Evolutionary conservation across 169 alveolate genomes (phyloP), one percentile per base, ranked within the genome.

Genomic region (Eimeria maxima): DNA sequence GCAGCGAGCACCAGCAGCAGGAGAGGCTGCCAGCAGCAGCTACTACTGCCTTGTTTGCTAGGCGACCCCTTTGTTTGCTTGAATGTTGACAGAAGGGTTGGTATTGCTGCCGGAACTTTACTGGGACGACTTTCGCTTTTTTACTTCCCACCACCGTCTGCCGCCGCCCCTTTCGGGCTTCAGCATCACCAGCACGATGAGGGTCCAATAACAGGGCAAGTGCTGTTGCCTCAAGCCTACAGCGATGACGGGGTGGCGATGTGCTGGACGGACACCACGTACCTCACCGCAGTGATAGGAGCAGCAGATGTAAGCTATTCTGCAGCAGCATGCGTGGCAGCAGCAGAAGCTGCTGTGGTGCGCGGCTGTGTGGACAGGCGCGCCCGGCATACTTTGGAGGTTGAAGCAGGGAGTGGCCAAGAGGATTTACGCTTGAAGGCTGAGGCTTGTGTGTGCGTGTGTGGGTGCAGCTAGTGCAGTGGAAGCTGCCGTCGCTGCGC

Each of bases 41-140:
- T 76, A 24, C 57, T 92, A 73, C 91, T 92, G 81, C 95, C 95
- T 24, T 81, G 91, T 50, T 53, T 92, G 47, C 44, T 78, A 33
- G 95, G 95, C 4, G 95, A 92, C 44, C 95, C 95, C 29, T 74
- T 92, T 14, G 90, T 78, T 44, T 73, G 95, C 60, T 57, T 92
- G 53, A 67, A 44, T 44, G 71, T 92, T 38, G 73, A 92, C 76
- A 78, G 33, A 14, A 42, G 95, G 27, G 91, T 92, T n/a, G 95
- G 95, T 8, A 74, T 92, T n/a, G 90, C 89, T n/a, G 95, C 95
- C 2, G 95, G 95, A 44, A 92, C 91, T 29, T n/a, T 78, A 47
- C 84, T 92, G 55, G 95, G 95, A 47, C 90, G 95, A 10, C 91
- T 92, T 22, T 92, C 95, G 8, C 93, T 86, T 29, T 86, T 86